Percentiles rank a stretch among this genome's conserved stretches.
phyloP scores from a whole-genome alignment of 495 filamentous ascomycete species.

The Echria macrotheca region DNA sequence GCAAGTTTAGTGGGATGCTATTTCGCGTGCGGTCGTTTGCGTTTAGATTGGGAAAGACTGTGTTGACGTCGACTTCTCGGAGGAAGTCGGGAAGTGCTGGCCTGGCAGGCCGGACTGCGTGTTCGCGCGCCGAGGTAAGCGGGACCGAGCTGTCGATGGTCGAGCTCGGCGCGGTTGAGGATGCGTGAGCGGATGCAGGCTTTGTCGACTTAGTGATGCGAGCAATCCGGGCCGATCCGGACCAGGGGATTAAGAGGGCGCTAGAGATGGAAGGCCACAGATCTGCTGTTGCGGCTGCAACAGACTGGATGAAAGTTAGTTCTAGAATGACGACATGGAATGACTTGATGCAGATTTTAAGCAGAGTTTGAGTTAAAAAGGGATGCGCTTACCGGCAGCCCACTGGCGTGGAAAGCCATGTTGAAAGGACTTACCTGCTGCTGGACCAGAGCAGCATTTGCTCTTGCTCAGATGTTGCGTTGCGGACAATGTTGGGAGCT shows the following conservation, averaged over 20 bases:
- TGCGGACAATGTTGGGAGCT: too few species aligned
- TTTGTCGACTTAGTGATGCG: constrained; percentile 8
- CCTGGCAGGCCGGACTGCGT: constrained; percentile 4
- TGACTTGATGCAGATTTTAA: not conserved
- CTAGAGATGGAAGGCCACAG: constrained; percentile 52
- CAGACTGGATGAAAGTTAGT: constrained; percentile 29
- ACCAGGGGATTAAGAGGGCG: constrained; percentile 41
- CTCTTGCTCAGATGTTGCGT: too few species aligned
- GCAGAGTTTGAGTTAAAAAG: not conserved
- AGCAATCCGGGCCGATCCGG: constrained; percentile 14
- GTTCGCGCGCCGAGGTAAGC: not conserved
- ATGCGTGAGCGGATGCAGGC: too few species aligned
- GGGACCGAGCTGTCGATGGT: constrained; percentile 5
- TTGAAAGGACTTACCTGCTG: constrained; percentile 8
- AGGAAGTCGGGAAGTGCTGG: constrained; percentile 39
- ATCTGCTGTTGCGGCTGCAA: constrained; percentile 47
- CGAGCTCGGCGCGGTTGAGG: not conserved
- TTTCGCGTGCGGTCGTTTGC: too few species aligned
- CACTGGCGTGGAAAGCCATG: constrained; percentile 42
- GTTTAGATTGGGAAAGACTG: constrained; percentile 16
- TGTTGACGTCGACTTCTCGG: constrained; percentile 21
- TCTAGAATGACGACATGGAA: constrained; percentile 7
- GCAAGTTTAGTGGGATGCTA: too few species aligned
- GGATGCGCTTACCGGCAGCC: constrained; percentile 34
- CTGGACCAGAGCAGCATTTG: not conserved